Percentiles rank a stretch among this genome's conserved stretches.
Conservation (phyloP, 108 stramenopile species). For the Skeletonema menzelii region DNA sequence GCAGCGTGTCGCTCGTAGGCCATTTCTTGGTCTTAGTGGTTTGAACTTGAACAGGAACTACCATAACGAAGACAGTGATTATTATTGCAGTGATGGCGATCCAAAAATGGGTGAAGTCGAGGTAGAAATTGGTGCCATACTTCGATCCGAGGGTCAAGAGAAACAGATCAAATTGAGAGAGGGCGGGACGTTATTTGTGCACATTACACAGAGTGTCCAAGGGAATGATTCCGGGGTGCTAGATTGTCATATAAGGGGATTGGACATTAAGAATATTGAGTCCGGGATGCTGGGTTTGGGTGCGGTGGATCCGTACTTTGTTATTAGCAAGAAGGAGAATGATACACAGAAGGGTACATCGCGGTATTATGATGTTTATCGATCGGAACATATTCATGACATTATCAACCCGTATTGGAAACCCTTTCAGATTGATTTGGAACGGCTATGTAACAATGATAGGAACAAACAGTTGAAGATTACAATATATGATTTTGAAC, state of each 20-base stretch:
- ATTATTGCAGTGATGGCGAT: not conserved
- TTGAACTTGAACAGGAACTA: not conserved
- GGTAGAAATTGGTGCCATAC: slow-evolving; percentile 10
- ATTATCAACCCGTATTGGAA: slow-evolving; percentile 72
- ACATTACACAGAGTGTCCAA: slow-evolving; percentile 3
- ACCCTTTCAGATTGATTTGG: slow-evolving; percentile 40
- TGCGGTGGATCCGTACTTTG: slow-evolving; percentile 71
- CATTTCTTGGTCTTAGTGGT: not conserved
- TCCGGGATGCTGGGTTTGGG: slow-evolving; percentile 62
- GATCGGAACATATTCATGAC: slow-evolving; percentile 55
- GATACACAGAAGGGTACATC: slow-evolving; percentile 35
- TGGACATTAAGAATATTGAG: slow-evolving; percentile 71
- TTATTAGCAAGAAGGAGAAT: slow-evolving; percentile 50
- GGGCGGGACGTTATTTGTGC: slow-evolving; percentile 10
- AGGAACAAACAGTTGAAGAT: slow-evolving; percentile 50
- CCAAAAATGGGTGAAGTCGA: slow-evolving; percentile 29
- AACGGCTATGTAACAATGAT: slow-evolving; percentile 53
- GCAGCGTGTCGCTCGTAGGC: no score
- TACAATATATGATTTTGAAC: slow-evolving; percentile 50
- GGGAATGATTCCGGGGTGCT: slow-evolving; percentile 1
- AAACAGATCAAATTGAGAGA: not conserved
- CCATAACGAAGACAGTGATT: not conserved
- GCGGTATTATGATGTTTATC: slow-evolving; percentile 58
- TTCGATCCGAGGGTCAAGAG: slow-evolving; percentile 10
- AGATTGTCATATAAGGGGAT: slow-evolving; percentile 44